Percentiles rank a stretch among this genome's conserved stretches.
These are phyloP conservation scores for Gardenia jasminoides DNA, from an alignment of 257 asterid species.

Conservation along the genomic window DNA sequence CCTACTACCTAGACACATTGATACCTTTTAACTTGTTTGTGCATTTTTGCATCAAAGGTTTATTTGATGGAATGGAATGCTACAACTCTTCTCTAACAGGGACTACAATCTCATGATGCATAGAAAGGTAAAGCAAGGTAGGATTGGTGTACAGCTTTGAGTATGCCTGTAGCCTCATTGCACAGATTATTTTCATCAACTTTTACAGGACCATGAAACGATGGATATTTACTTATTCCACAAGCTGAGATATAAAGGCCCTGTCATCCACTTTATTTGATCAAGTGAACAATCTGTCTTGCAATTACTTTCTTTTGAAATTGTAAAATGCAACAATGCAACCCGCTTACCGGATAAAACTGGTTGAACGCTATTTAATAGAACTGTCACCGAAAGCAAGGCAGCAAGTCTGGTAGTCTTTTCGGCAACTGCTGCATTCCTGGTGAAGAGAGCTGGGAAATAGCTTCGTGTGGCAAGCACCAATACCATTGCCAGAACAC, in stretches of 20 bases:
- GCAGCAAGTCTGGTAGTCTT: conserved; percentile 59
- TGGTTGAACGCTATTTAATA: conserved; percentile 79
- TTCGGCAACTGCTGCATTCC: conserved; percentile 62
- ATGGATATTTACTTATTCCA: background rate
- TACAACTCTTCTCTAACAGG: too few species aligned
- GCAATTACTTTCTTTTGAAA: background rate
- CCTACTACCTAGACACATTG: too few species aligned
- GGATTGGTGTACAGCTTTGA: background rate
- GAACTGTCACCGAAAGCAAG: conserved; percentile 58
- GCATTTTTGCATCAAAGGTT: too few species aligned
- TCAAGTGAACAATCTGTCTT: background rate
- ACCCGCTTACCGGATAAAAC: conserved; percentile 61
- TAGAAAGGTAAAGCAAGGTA: background rate
- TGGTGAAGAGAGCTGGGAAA: conserved; percentile 67
- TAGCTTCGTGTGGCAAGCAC: conserved; percentile 50
- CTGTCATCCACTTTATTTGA: background rate
- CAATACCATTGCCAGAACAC: conserved; percentile 37
- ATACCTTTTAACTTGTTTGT: background rate
- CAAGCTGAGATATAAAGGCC: too few species aligned
- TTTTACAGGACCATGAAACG: background rate
- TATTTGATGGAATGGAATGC: background rate
- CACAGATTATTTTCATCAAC: background rate
- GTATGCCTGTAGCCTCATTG: background rate
- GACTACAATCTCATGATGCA: background rate
- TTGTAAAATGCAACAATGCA: background rate